Base-by-base conservation (phyloP, 768 basidiomycete genomes). In the Mycena venus region DNA sequence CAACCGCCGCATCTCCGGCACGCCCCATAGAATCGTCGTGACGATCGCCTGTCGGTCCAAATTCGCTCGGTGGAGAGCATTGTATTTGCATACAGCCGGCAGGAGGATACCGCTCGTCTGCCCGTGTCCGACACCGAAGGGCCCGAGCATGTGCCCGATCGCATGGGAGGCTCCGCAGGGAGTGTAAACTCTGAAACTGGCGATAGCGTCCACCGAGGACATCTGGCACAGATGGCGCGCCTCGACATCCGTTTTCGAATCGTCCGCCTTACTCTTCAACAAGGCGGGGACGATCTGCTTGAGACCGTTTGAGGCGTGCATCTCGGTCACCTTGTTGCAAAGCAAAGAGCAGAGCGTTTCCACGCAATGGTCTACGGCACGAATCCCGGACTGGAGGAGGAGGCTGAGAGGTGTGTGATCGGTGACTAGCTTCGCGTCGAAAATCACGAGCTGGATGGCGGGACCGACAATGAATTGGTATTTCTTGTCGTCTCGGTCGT, bases 101-200 rank as follows among this genome's bases (percentile, higher is more conserved):
- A 68, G 66, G 21, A 68, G 66, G 23, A 68, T 68, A 2, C 55
- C 51, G 55, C 66, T 68, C 27, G 66, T 68, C 14, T 17, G 12
- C n/a, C 66, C 66, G 32, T 68, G n/a, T n/a, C 56, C 47, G 21
- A 60, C 42, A 42, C 42, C 42, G 42, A 61, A 53, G 31, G 60
- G 12, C 21, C 59, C 23, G 47, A 70, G 60, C 32, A 40, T 51
- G 29, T 49, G 23, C 19, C 19, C 36, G 9, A 53, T 70, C 3
- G 47, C 23, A 5, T 62, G 47, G 69, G 17, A 42, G 14, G 14
- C 42, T 15, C 42, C 42, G 17, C 11, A 19, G 2, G 11, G 42
- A 19, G 42, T 42, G 42, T 42, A 42, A 17, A 42, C 42, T 19
- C 42, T 14, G 17, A 42, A 42, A 42, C 14, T 15, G 14, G 42